Evolutionary conservation across 495 filamentous ascomycete genomes (phyloP).

Genomic region (Evansstolkia leycettana): DNA sequence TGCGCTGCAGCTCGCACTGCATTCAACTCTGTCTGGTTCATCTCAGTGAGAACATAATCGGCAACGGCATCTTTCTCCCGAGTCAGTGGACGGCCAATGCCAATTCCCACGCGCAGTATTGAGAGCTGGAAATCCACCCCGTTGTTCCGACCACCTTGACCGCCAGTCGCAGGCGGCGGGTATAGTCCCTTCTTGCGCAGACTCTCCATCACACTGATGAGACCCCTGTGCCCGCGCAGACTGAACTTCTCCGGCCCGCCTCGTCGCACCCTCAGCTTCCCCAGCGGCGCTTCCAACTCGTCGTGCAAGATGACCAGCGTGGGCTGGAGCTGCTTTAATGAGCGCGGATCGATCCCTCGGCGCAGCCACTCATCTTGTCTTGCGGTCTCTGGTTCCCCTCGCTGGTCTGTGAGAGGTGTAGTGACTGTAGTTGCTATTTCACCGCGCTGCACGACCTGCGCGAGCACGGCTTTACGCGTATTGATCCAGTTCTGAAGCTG

Average conservation of each 20-base stretch:
- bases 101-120: slow-evolving; percentile 48
- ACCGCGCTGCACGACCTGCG: slow-evolving; percentile 1
- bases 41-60: slow-evolving; percentile 55
- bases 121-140: slow-evolving; percentile 20
- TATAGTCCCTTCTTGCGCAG: slow-evolving; percentile 27
- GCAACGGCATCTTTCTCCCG: slow-evolving; percentile 45
- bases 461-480: slow-evolving; percentile 26
- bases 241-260: slow-evolving; percentile 39
- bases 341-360: slow-evolving; percentile 2
- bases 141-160: slow-evolving; percentile 1
- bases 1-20: slow-evolving; percentile 37
- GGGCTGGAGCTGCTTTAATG: slow-evolving; percentile 16
- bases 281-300: slow-evolving; percentile 60
- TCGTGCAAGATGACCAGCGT: slow-evolving; percentile 70
- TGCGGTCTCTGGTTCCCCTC: neutral
- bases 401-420: neutral
- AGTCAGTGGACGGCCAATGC: slow-evolving; percentile 56
- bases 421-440: neutral
- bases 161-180: slow-evolving; percentile 3
- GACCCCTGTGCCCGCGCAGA: slow-evolving; percentile 63
- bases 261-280: slow-evolving; percentile 47
- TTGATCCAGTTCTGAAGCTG: slow-evolving; percentile 31
- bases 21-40: slow-evolving; percentile 37
- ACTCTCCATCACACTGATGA: slow-evolving; percentile 50
- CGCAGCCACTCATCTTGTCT: slow-evolving; percentile 4